Percentiles rank a stretch among this genome's conserved stretches.
These are phyloP conservation scores for Corymbia citriodora DNA, from an alignment of 441 rosid species.

Conservation along the genomic window DNA sequence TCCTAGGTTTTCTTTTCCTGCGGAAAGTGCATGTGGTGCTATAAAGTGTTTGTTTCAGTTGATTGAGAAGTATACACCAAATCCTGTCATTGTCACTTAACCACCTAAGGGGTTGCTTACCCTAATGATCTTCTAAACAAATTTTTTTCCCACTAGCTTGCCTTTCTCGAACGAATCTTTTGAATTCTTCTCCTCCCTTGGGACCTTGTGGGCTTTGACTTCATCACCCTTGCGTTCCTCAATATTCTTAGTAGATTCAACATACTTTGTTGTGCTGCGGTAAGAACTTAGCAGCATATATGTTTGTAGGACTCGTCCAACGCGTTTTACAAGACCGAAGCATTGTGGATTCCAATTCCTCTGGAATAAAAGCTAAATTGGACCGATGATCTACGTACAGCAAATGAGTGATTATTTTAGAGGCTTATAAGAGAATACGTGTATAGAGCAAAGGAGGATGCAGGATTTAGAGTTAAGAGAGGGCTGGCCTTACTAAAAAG, in stretches of 20 bases:
- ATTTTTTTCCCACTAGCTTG: background rate
- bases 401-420: background rate
- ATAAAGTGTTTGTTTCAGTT: background rate
- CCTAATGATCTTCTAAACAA: background rate
- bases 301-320: background rate
- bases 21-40: background rate
- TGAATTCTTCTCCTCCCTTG: background rate
- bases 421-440: background rate
- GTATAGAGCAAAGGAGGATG: background rate
- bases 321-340: background rate
- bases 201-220: background rate
- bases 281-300: background rate
- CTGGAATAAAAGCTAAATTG: background rate
- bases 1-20: background rate
- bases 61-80: background rate
- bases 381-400: background rate
- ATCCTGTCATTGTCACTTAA: background rate
- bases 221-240: background rate
- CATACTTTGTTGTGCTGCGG: background rate
- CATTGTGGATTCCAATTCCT: background rate
- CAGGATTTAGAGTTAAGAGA: background rate
- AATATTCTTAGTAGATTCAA: background rate
- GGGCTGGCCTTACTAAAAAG: background rate
- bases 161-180: background rate
- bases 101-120: background rate